Conservation (phyloP, 2,329 filamentous ascomycete genomes). For the Ampelomyces quisqualis region DNA sequence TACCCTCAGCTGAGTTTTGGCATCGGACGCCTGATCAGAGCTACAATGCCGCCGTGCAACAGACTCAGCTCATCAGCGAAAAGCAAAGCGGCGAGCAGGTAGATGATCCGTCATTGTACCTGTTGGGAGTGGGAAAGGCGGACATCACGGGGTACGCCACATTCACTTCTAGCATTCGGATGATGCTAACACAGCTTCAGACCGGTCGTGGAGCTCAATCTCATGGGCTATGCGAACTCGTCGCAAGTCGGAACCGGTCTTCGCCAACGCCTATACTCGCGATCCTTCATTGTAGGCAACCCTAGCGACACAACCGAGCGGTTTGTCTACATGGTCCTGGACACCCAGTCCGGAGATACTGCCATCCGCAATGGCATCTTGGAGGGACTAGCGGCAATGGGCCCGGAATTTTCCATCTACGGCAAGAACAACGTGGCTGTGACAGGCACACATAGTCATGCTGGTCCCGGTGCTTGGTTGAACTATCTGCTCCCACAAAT, state of each 20-base stretch:
- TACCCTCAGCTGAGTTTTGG: slow-evolving; percentile 42
- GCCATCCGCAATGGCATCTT: slow-evolving; percentile 86
- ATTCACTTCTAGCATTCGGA: background rate
- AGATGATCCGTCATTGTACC: slow-evolving; percentile 53
- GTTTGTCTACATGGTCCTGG: slow-evolving; percentile 84
- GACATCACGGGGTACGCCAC: slow-evolving; percentile 66
- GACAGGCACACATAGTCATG: slow-evolving; percentile 90
- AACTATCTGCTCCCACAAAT: slow-evolving; percentile 94
- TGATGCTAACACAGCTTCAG: slow-evolving; percentile 43
- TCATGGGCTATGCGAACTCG: slow-evolving; percentile 90
- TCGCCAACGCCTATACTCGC: slow-evolving; percentile 82
- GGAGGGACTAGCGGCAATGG: slow-evolving; percentile 68
- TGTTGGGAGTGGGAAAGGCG: slow-evolving; percentile 69
- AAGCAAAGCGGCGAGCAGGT: slow-evolving; percentile 31
- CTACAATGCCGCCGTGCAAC: slow-evolving; percentile 18
- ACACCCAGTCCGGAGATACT: slow-evolving; percentile 85
- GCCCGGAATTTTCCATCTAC: slow-evolving; percentile 72
- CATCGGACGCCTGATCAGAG: slow-evolving; percentile 31
- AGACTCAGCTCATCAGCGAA: slow-evolving; percentile 28
- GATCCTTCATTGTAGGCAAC: slow-evolving; percentile 83
- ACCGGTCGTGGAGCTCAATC: slow-evolving; percentile 83
- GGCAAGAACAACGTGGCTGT: slow-evolving; percentile 79
- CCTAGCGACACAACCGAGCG: slow-evolving; percentile 65
- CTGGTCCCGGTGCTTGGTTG: slow-evolving; percentile 87
- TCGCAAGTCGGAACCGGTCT: slow-evolving; percentile 79